These are phyloP conservation scores for Inosperma sp. DNA, from an alignment of 768 basidiomycete genomes.

Conservation along the genomic window DNA sequence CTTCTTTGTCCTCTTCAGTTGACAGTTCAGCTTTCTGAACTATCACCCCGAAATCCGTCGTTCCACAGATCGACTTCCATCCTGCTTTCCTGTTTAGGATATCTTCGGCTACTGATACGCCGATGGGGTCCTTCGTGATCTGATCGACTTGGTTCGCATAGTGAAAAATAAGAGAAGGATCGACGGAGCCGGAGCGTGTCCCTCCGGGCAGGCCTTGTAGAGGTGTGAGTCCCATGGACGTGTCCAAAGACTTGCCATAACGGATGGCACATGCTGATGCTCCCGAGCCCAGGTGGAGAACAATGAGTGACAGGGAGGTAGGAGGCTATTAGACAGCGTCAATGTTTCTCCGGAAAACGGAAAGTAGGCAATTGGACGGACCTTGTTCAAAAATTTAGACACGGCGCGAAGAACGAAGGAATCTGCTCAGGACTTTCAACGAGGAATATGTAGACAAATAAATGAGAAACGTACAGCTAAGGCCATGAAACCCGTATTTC, in stretches of 20 bases:
- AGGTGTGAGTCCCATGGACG: conserved; percentile 90
- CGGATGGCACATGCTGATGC: conserved; percentile 78
- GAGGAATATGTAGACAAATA: neutral
- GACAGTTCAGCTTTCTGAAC: conserved; percentile 39
- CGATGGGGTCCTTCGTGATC: conserved; percentile 56
- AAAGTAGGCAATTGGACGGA: conserved; percentile 14
- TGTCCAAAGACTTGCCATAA: conserved; percentile 72
- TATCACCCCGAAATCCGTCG: conserved; percentile 77
- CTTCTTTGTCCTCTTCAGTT: conserved; percentile 21
- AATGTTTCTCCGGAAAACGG: neutral
- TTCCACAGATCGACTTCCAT: conserved; percentile 74
- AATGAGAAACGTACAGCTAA: conserved; percentile 54
- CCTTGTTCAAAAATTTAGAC: conserved; percentile 54
- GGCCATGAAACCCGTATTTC: conserved; percentile 91
- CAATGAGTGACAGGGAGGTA: conserved; percentile 62
- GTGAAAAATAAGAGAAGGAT: conserved; percentile 87
- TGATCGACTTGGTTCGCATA: conserved; percentile 52
- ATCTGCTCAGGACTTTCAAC: conserved; percentile 34
- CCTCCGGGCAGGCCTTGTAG: conserved; percentile 86
- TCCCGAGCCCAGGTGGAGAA: conserved; percentile 88
- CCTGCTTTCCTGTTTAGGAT: conserved; percentile 75
- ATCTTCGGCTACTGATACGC: conserved; percentile 61
- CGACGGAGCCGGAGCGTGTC: conserved; percentile 77
- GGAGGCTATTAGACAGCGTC: conserved; percentile 28
- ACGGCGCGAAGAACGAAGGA: conserved; percentile 64